These are phyloP conservation scores for Malus sylvestris DNA, from an alignment of 306 rosid species.

Conservation along the genomic window DNA sequence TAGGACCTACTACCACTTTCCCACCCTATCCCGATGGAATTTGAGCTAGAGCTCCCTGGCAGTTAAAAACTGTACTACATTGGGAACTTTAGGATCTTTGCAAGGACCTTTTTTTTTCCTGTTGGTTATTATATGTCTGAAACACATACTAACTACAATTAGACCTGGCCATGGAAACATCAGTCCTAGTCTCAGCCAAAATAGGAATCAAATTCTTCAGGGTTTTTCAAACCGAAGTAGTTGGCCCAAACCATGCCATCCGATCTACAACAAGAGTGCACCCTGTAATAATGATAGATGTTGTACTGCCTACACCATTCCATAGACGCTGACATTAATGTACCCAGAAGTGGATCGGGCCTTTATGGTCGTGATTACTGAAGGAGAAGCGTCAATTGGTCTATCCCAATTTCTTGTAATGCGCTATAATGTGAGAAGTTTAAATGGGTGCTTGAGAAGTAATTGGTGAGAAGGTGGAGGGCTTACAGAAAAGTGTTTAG, in stretches of 20 bases:
- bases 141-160: not conserved
- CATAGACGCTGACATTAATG: not conserved
- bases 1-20: not conserved
- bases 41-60: not conserved
- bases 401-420: not conserved
- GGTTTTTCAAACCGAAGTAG: not conserved
- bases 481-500: not conserved
- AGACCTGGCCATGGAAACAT: not conserved
- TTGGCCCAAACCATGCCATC: not conserved
- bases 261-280: not conserved
- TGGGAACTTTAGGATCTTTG: not conserved
- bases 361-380: not conserved
- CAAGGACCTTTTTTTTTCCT: not conserved
- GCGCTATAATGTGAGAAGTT: not conserved
- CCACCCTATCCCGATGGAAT: not conserved
- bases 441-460: not conserved
- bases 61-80: not conserved
- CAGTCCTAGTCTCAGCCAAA: not conserved
- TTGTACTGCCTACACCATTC: not conserved
- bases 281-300: not conserved
- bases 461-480: not conserved
- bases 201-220: not conserved
- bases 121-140: not conserved
- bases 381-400: not conserved
- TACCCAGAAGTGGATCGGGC: not conserved